These are phyloP conservation scores for Stropharia rugosoannulata DNA, from an alignment of 768 basidiomycete genomes.

Conservation along the genomic window DNA sequence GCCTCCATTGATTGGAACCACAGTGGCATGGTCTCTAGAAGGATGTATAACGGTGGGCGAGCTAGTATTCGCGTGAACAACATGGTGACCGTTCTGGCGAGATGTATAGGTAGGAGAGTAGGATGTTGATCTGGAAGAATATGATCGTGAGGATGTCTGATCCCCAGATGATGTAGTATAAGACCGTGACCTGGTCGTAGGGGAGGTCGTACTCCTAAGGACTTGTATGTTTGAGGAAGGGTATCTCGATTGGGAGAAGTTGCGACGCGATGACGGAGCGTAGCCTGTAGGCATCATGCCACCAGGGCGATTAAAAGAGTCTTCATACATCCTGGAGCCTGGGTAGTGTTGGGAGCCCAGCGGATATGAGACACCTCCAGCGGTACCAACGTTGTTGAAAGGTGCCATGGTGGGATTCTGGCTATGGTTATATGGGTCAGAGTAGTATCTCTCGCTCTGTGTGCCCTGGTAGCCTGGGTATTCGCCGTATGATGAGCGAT, in stretches of 20 bases:
- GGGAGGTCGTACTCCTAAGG: neutral
- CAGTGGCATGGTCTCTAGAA: slow-evolving; percentile 10
- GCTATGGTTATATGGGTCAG: neutral
- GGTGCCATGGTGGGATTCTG: neutral
- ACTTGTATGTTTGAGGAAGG: neutral
- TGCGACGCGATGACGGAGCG: neutral
- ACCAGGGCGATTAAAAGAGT: neutral
- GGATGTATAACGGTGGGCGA: slow-evolving; percentile 10
- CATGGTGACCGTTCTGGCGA: neutral
- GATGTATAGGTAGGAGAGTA: neutral
- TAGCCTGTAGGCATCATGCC: neutral
- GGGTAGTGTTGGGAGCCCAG: neutral
- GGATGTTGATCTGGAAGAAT: slow-evolving; percentile 5
- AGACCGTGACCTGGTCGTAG: neutral
- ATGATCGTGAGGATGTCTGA: slow-evolving; percentile 5
- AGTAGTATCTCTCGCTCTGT: neutral
- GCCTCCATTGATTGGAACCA: slow-evolving; percentile 17
- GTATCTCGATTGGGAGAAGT: slow-evolving; percentile 1
- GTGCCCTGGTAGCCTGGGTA: neutral
- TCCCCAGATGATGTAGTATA: neutral
- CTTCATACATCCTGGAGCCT: neutral
- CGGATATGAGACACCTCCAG: neutral
- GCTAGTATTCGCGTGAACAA: slow-evolving; percentile 2
- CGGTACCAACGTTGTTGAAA: neutral
- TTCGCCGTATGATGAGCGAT: neutral